Evolutionary conservation across 78 protist species (phyloP), one percentile per base, ranked within the genome.

Genomic region (Dictyostelium intermedium): DNA sequence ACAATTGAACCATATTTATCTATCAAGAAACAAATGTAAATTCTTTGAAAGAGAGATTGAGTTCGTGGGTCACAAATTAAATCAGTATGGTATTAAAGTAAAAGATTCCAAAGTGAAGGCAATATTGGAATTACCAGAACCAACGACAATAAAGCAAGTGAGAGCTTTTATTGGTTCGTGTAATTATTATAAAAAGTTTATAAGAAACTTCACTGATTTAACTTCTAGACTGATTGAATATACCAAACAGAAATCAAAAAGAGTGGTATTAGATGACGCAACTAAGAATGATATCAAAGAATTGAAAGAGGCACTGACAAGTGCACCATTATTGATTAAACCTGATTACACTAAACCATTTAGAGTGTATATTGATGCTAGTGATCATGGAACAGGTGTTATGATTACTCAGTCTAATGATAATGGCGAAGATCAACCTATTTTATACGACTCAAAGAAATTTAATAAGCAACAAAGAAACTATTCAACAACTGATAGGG

Each of bases 391-490:
- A 1, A 72, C 32, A 0, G 91, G 91, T 0, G 1, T 41, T 0
- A 69, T 72, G 82, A 84, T 84, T 1, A n/a, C 82, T 14, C 91
- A 84, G 10, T 1, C 2, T 0, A 45, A 34, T 47, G 41, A 34
- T 8, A 45, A 50, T 18, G 37, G 61, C 0, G 14, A 30, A 7
- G 73, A 35, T 9, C 14, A 69, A 53, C 84, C 84, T 10, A 34
- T 85, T 3, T 34, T 85, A 5, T 85, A 37, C 9, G 92, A 85
- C 53, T 32, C 60, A 0, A 27, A 56, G 60, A 85, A 76, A 30
- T 76, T 85, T 8, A 69, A 53, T 18, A 32, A 45, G 6, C 69
- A 18, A 8, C 84, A 85, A 39, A 47, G 14, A 60, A 85, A 76
- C 27, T 85, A 85, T 18, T 1, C 2, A 0, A 72, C 91, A 3